Evolutionary conservation across 805 yeast genomes (phyloP), one percentile per base, ranked within the genome.

Genomic region (Millerozyma miso): DNA sequence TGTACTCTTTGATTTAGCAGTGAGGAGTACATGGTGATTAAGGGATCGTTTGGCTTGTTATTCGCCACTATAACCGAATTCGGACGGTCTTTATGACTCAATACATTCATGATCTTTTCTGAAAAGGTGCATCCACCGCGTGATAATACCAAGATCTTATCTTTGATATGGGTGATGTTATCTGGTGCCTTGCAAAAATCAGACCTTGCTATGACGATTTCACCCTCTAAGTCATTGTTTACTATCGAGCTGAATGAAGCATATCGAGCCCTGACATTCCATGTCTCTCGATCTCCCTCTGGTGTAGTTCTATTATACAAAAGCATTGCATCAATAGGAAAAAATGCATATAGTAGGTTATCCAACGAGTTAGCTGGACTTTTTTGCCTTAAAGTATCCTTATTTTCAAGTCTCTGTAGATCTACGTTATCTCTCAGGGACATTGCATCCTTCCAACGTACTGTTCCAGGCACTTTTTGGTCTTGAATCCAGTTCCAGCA

Each of bases 101-200:
- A 63, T 39, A 80, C 51, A 42, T 69, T 66, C 33, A 62, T 51
- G 14, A 80, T 74, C 51, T 81, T 81, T 13, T 68, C 67, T 38
- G 73, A 77, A 53, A 80, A 77, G 17, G 79, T 69, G 59, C 84
- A 79, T 3, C 65, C 72, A 4, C 84, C 84, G n/a, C 82, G 45
- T 43, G 63, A 49, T 2, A 63, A 56, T 3, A 66, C 49, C 15
- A 66, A 31, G 13, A 62, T 53, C 44, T 66, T 62, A 41, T 58
- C 53, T 26, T 45, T 38, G 42, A 49, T 55, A 5, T 52, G 48
- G 17, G 37, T 23, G 16, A 34, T 40, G 12, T 48, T 47, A 12
- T 33, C 17, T 2, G 38, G 47, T n/a, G 52, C 39, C 4, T 23
- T 10, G 29, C 29, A 23, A 10, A 23, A 23, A 10, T 23, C 29